Evolutionary conservation across 1,284 basidiomycete genomes (phyloP).

Genomic region (Irpex sp.): DNA sequence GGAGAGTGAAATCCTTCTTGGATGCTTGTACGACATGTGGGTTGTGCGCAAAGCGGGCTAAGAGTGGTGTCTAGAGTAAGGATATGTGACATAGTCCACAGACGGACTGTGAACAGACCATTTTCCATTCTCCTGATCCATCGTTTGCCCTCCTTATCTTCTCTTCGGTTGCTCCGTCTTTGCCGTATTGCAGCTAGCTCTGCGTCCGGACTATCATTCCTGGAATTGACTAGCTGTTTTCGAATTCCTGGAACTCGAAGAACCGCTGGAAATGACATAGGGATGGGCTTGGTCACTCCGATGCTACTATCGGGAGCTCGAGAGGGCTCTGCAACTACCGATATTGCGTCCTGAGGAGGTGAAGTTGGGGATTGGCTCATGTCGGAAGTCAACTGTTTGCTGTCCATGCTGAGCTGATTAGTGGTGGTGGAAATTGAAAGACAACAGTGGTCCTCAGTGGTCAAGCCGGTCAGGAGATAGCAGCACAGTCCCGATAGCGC

Average conservation of each 20-base stretch:
- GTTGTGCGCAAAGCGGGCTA: constrained; percentile 69
- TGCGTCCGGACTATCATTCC: constrained; percentile 10
- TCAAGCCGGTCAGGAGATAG: no score
- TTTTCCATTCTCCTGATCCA: constrained; percentile 75
- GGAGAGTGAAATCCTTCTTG: constrained; percentile 48
- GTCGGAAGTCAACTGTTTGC: neutral
- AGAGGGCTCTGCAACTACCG: neutral
- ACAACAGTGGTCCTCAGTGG: no score
- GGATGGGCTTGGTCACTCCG: constrained; percentile 32
- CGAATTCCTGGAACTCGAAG: constrained; percentile 54
- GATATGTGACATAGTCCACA: neutral
- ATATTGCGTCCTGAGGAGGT: neutral
- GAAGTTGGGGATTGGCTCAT: neutral
- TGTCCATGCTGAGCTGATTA: neutral
- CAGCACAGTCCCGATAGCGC: no score
- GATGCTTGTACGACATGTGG: constrained; percentile 62
- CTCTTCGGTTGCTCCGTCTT: constrained; percentile 36
- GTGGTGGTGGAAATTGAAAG: neutral
- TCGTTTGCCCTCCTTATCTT: constrained; percentile 72
- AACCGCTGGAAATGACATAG: constrained; percentile 68
- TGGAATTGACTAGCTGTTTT: constrained; percentile 51
- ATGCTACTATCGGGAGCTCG: neutral
- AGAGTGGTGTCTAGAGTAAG: neutral
- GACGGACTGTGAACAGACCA: constrained; percentile 38
- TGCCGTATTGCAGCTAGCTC: constrained; percentile 17